phyloP scores from a whole-genome alignment of 345 rosid genomes.

The Brassica nigra region DNA sequence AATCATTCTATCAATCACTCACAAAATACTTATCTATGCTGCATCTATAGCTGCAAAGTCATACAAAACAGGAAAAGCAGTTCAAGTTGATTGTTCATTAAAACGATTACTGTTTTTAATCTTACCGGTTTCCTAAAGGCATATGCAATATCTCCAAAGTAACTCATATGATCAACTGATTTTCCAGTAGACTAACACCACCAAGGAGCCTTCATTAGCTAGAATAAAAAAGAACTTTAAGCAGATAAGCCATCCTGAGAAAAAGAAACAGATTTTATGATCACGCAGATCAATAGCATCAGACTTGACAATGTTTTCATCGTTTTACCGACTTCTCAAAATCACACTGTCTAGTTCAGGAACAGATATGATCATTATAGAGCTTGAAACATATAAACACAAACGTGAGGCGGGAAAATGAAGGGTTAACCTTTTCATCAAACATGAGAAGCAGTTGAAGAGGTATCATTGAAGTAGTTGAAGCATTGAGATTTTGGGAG shows the following conservation, averaged over 20 bases:
- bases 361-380: not conserved
- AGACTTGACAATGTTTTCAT: not conserved
- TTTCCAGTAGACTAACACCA: not conserved
- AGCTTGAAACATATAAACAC: constrained; percentile 9
- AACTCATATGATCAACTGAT: not conserved
- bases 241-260: not conserved
- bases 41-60: too few species aligned
- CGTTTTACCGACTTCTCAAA: not conserved
- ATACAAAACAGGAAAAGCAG: too few species aligned
- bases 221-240: too few species aligned
- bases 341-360: too few species aligned
- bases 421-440: not conserved
- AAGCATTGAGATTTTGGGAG: not conserved
- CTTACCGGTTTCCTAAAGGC: too few species aligned
- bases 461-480: not conserved
- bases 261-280: not conserved
- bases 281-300: not conserved
- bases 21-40: not conserved
- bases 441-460: not conserved
- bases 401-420: not conserved
- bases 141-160: too few species aligned
- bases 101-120: too few species aligned
- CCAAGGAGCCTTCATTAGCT: not conserved
- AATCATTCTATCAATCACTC: not conserved
- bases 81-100: too few species aligned